Evolutionary conservation across 2,329 filamentous ascomycete species (phyloP).

Genomic region (Thielaviopsis euricoi): DNA sequence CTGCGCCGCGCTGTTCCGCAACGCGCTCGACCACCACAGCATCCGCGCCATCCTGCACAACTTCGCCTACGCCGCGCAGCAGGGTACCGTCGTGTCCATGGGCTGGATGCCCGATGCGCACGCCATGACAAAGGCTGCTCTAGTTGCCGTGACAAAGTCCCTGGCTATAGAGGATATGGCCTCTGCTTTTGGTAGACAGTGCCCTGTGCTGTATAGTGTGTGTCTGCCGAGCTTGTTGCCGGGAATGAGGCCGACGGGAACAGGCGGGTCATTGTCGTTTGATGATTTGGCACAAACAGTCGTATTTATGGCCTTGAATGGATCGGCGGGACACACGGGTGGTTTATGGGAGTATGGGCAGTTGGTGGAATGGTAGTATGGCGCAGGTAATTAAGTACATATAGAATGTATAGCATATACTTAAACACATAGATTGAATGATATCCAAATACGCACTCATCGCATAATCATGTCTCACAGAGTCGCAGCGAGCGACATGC

Average conservation of each 20-base stretch:
- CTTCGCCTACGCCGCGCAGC: background rate
- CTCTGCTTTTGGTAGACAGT: background rate
- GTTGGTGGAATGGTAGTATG: background rate
- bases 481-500: no score
- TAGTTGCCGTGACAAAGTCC: background rate
- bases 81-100: background rate
- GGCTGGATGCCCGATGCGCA: background rate
- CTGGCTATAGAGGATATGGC: background rate
- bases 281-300: background rate
- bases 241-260: background rate
- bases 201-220: background rate
- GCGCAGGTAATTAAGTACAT: background rate
- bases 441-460: background rate
- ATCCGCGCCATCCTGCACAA: background rate
- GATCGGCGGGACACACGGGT: background rate
- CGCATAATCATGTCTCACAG: no score
- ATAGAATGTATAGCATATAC: background rate
- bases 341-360: background rate
- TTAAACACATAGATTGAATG: background rate
- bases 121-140: background rate
- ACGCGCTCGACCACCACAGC: background rate
- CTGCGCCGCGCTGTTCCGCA: conserved; percentile 1
- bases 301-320: background rate
- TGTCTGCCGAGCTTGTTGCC: background rate
- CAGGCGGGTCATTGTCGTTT: background rate